Percentiles rank a stretch among this genome's conserved stretches.
Evolutionary conservation across 2,329 filamentous ascomycete genomes (phyloP).

Genomic region (Orbilia blumenaviensis): DNA sequence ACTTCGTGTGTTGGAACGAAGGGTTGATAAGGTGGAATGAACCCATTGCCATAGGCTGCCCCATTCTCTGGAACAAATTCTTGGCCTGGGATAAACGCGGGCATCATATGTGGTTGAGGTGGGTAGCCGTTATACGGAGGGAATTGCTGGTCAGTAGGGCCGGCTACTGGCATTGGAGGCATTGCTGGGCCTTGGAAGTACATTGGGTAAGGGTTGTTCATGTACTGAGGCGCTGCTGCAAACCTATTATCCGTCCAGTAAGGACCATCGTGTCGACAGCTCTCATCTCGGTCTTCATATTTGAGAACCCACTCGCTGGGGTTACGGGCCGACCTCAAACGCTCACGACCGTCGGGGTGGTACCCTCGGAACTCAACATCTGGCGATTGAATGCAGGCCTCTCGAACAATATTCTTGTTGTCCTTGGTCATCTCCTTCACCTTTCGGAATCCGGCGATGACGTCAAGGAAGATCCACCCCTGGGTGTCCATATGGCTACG

Average conservation of each 20-base stretch:
- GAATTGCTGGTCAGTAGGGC: slow-evolving; percentile 40
- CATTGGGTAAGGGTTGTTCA: slow-evolving; percentile 60
- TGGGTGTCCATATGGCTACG: slow-evolving; percentile 93
- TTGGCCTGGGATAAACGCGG: slow-evolving; percentile 43
- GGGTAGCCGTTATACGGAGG: slow-evolving; percentile 39
- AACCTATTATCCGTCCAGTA: slow-evolving; percentile 61
- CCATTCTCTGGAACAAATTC: slow-evolving; percentile 54
- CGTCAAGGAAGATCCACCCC: slow-evolving; percentile 82
- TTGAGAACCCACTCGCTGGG: slow-evolving; percentile 74
- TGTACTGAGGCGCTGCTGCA: slow-evolving; percentile 60
- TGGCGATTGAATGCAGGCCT: slow-evolving; percentile 76
- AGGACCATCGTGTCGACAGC: slow-evolving; percentile 79
- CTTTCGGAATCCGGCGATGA: slow-evolving; percentile 87
- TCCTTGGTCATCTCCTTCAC: slow-evolving; percentile 78
- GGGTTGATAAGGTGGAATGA: slow-evolving; percentile 41
- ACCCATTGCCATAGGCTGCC: slow-evolving; percentile 49
- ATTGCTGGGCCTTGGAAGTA: slow-evolving; percentile 59
- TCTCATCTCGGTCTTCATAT: slow-evolving; percentile 74
- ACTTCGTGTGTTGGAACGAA: slow-evolving; percentile 36
- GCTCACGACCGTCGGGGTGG: slow-evolving; percentile 49
- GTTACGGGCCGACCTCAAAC: slow-evolving; percentile 44
- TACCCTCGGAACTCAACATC: slow-evolving; percentile 71
- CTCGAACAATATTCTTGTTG: slow-evolving; percentile 73
- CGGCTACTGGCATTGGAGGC: slow-evolving; percentile 43
- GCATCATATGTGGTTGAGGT: slow-evolving; percentile 36